These are phyloP conservation scores for Colletotrichum navitas DNA, from an alignment of 2,329 filamentous ascomycete species.

Conservation along the genomic window DNA sequence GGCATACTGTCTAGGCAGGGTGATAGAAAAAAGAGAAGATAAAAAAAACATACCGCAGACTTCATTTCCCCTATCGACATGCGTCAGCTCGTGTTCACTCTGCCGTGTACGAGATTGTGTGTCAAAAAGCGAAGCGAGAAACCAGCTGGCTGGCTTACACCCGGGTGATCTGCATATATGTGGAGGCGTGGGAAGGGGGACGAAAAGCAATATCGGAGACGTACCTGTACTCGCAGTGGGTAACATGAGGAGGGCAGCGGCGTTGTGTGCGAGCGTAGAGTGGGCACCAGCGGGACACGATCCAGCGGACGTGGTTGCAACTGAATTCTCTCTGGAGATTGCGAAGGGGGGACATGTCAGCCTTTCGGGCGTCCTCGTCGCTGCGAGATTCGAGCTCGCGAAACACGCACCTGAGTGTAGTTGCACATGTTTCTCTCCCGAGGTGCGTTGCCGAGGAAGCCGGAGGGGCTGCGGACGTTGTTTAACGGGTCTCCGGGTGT, in stretches of 20 bases:
- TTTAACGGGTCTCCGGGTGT: constrained; percentile 6
- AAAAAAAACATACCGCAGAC: constrained; percentile 58
- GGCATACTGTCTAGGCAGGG: no score
- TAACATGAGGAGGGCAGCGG: constrained; percentile 57
- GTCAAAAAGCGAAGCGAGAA: neutral
- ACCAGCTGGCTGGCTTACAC: constrained; percentile 6
- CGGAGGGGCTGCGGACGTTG: neutral
- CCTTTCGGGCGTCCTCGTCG: neutral
- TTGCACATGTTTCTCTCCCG: constrained; percentile 58
- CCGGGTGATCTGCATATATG: constrained; percentile 12
- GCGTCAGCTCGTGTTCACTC: constrained; percentile 27
- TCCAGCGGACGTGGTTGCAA: constrained; percentile 65
- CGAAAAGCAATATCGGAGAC: neutral
- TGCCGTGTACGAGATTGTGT: neutral
- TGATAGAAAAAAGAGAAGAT: no score
- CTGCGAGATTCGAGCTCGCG: neutral
- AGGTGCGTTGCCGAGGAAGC: neutral
- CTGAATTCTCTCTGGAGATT: constrained; percentile 61
- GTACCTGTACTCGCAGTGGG: constrained; percentile 61
- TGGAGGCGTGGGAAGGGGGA: constrained; percentile 4
- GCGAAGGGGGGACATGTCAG: constrained; percentile 30
- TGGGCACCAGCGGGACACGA: constrained; percentile 59
- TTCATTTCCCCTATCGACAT: constrained; percentile 55
- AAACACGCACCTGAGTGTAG: constrained; percentile 60
- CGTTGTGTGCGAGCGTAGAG: constrained; percentile 60